Base-by-base conservation (phyloP, 2,329 filamentous ascomycete species). In the Diaporthe vexans region DNA sequence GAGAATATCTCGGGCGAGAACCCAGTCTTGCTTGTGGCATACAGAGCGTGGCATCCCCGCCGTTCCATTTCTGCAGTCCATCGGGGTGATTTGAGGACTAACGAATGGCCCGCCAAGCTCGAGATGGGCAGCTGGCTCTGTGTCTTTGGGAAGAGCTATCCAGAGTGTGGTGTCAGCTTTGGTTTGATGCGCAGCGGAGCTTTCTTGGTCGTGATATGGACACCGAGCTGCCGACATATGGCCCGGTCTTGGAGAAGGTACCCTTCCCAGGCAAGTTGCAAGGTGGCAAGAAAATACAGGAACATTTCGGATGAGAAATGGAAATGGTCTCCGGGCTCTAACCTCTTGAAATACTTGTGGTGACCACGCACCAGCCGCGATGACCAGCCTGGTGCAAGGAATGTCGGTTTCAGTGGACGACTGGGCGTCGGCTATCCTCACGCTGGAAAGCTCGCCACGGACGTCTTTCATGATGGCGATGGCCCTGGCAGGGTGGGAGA, bases 1-100 rank as follows among this genome's bases (percentile, higher is more conserved):
- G 91, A 91, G 81, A 94, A 95, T 15, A 94, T 85, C 81, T 95
- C 94, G 0, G 93, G 93, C 3, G 90, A 91, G 81, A 92, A 94
- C 0, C 86, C 87, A 3, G 83, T 83, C 0, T 83, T 84, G 73
- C 90, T 87, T 4, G 88, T 89, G 3, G 91, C 91, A 79, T 94
- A 95, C 3, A 96, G 83, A 1, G 93, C 91, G 80, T 95, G 91
- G 79, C 91, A 93, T 3, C 85, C 84, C 43, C 83, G 78, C 1
- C 78, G 79, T 70, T 88, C 85, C n/a, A 87, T 81, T 54, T 84
- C 80, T 6, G 79, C 75, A 74, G 85, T 82, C 87, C 87, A 90
- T 65, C 87, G 84, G 1, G 92, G 90, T 8, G 90, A 91, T 73
- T 85, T 88, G 6, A 95, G 82, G 3, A 95, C 88, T 11, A 96